These are phyloP conservation scores for Chimonanthus salicifolius DNA, from an alignment of 164 flowering plant species.

Conservation along the genomic window DNA sequence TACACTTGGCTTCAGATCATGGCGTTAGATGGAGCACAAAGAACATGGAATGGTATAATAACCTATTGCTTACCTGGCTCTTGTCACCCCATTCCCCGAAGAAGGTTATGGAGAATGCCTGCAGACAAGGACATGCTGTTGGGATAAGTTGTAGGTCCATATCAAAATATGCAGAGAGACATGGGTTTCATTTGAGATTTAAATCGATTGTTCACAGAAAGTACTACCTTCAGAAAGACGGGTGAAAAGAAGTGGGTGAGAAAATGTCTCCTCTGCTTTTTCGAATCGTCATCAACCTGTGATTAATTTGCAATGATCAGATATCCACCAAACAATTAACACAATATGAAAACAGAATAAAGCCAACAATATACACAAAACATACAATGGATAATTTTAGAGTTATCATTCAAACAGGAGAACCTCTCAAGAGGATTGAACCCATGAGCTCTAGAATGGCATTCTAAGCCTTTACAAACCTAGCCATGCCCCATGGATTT, in stretches of 20 bases:
- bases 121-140: slow-evolving; percentile 12
- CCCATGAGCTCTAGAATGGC: too few relatives aligned
- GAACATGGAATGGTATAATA: neutral
- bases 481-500: too few relatives aligned
- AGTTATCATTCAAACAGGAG: too few relatives aligned
- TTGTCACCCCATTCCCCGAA: slow-evolving; percentile 99
- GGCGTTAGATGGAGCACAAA: neutral
- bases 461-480: too few relatives aligned
- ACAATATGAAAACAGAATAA: too few relatives aligned
- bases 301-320: slow-evolving; percentile 8
- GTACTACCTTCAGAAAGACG: slow-evolving; percentile 74
- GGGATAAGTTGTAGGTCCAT: neutral
- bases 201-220: neutral
- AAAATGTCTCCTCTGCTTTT: slow-evolving; percentile 64
- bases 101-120: slow-evolving; percentile 97
- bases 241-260: slow-evolving; percentile 84
- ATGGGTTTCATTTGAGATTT: neutral
- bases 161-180: neutral
- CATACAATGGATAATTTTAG: too few relatives aligned
- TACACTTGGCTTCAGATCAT: neutral
- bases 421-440: too few relatives aligned
- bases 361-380: too few relatives aligned
- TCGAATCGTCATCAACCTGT: slow-evolving; percentile 77
- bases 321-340: neutral
- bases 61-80: slow-evolving; percentile 64